Evolutionary conservation across 345 rosid species (phyloP).

Genomic region (Pistacia atlantica): DNA sequence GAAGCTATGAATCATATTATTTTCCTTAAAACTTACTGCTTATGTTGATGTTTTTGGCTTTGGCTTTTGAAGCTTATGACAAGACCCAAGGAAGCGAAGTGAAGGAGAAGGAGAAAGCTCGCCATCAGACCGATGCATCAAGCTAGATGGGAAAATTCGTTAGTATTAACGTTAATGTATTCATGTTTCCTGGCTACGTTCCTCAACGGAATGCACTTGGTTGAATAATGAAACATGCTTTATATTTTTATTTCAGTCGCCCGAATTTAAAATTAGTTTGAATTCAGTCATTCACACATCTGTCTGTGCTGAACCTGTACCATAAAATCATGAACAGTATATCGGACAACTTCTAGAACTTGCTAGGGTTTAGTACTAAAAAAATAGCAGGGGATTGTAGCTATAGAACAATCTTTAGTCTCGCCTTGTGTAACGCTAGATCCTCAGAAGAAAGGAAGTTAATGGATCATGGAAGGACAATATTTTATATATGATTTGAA

Average conservation of each 20-base stretch:
- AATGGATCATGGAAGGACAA: too few relatives aligned
- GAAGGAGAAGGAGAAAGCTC: slow-evolving; percentile 65
- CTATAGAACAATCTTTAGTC: too few relatives aligned
- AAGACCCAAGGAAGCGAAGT: slow-evolving; percentile 75
- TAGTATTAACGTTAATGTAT: background rate
- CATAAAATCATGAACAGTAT: too few relatives aligned
- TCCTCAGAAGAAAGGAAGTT: too few relatives aligned
- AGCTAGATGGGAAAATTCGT: background rate
- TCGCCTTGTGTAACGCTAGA: too few relatives aligned
- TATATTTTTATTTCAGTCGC: background rate
- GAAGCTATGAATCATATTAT: too few relatives aligned
- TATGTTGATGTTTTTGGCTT: background rate
- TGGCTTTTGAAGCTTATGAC: slow-evolving; percentile 60
- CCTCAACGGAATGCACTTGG: background rate
- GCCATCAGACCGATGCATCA: slow-evolving; percentile 47
- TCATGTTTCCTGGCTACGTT: background rate
- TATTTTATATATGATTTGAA: too few relatives aligned
- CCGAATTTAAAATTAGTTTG: background rate
- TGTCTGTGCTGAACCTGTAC: background rate
- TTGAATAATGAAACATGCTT: background rate
- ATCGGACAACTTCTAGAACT: too few relatives aligned
- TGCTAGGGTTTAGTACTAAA: too few relatives aligned
- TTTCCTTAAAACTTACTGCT: too few relatives aligned
- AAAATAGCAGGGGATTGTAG: too few relatives aligned
- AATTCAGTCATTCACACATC: background rate